A percentile compares a stretch with the other conserved stretches of the same genome.
phyloP scores from a whole-genome alignment of 345 rosid species.

The Carallia pectinifolia region DNA sequence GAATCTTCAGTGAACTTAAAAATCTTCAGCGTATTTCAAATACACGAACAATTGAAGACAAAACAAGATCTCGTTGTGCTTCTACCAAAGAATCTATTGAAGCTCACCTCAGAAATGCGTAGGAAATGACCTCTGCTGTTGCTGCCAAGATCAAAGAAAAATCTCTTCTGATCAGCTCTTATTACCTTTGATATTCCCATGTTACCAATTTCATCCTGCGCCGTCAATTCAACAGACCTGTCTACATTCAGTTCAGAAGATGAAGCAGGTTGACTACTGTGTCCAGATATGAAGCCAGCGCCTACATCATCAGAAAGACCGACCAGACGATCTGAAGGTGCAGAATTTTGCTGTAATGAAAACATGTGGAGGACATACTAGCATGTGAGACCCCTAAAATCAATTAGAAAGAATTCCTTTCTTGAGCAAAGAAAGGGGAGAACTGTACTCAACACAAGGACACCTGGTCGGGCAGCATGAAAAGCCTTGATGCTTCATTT shows the following conservation, averaged over 20 bases:
- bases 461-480: constrained; percentile 74
- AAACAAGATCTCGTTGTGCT: not conserved
- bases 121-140: constrained; percentile 94
- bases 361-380: constrained; percentile 14
- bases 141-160: constrained; percentile 94
- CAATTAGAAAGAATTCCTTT: constrained; percentile 2
- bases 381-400: constrained; percentile 14
- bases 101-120: constrained; percentile 85
- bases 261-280: constrained; percentile 66
- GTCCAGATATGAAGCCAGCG: constrained; percentile 98
- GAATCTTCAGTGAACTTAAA: too few species aligned
- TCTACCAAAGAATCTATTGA: not conserved
- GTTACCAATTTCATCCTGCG: constrained; percentile 68
- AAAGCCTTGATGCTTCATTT: constrained; percentile 76
- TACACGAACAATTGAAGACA: not conserved
- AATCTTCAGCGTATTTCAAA: too few species aligned
- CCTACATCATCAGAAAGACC: constrained; percentile 99
- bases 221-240: constrained; percentile 60
- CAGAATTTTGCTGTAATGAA: constrained; percentile 61
- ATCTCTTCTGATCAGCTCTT: constrained; percentile 90
- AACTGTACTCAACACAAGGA: constrained; percentile 16
- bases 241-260: constrained; percentile 71
- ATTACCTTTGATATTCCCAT: constrained; percentile 71
- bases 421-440: constrained; percentile 6
- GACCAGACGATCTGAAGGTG: constrained; percentile 64